These are phyloP conservation scores for Pichia sp. DNA, from an alignment of 1,139 yeast species.

Conservation along the genomic window DNA sequence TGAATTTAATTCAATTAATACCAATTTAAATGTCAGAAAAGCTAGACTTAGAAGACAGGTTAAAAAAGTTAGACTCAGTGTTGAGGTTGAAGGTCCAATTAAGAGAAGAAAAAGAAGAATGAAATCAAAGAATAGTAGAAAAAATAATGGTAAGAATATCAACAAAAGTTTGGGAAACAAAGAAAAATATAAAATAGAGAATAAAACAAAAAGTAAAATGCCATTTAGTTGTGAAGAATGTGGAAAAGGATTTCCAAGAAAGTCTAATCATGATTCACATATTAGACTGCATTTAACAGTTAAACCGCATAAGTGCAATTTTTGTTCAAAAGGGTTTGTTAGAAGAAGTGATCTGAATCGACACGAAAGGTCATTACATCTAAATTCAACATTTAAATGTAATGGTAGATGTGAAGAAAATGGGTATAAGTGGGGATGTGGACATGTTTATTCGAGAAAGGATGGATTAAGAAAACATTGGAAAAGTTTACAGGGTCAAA, in stretches of 20 bases:
- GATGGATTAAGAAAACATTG: constrained; percentile 16
- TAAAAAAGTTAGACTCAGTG: background rate
- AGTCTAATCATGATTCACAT: constrained; percentile 88
- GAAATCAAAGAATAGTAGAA: background rate
- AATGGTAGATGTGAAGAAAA: constrained; percentile 40
- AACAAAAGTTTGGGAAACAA: background rate
- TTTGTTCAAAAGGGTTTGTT: constrained; percentile 93
- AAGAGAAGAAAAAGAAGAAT: background rate
- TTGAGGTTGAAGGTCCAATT: background rate
- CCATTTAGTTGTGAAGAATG: constrained; percentile 73
- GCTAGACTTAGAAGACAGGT: background rate
- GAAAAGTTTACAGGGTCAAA: constrained; percentile 10
- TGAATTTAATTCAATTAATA: background rate
- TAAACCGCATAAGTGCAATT: constrained; percentile 77
- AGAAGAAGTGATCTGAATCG: constrained; percentile 91
- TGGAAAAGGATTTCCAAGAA: constrained; percentile 82
- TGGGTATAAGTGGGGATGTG: constrained; percentile 27
- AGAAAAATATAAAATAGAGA: background rate
- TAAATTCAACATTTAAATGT: constrained; percentile 83
- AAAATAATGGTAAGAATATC: background rate
- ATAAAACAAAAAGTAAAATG: background rate
- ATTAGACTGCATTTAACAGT: constrained; percentile 90
- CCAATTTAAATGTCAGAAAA: background rate
- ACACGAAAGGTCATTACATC: constrained; percentile 88
- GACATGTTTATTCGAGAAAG: constrained; percentile 12